Percentiles rank a stretch among this genome's conserved stretches.
These are phyloP conservation scores for Populus hybrid DNA, from an alignment of 441 rosid species.

Conservation along the genomic window DNA sequence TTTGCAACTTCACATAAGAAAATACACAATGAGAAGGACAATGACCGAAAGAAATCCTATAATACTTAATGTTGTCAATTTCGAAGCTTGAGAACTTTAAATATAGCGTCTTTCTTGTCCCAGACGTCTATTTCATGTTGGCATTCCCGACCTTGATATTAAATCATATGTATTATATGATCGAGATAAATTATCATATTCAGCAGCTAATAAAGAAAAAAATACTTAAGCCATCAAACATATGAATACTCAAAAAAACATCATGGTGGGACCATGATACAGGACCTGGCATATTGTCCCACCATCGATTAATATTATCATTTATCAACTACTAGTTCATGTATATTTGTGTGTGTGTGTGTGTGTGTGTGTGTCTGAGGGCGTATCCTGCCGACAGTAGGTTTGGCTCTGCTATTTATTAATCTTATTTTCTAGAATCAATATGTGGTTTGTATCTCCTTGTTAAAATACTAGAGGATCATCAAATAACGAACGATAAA, in stretches of 20 bases:
- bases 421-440: conserved; percentile 12
- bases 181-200: conserved; percentile 14
- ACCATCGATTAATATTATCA: conserved; percentile 17
- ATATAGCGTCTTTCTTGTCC: conserved; percentile 4
- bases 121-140: conserved; percentile 22
- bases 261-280: conserved; percentile 1
- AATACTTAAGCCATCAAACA: conserved; percentile 6
- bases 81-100: neutral
- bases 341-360: neutral
- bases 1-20: neutral
- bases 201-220: conserved; percentile 11
- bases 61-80: neutral
- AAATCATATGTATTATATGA: no score
- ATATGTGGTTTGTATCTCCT: conserved; percentile 10
- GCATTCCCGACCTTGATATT: neutral
- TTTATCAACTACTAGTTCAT: conserved; percentile 4
- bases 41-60: neutral
- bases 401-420: conserved; percentile 16
- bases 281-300: conserved; percentile 23
- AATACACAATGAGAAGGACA: neutral
- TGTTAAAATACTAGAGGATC: conserved; percentile 16
- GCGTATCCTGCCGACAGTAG: conserved; percentile 22
- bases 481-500: conserved; percentile 2
- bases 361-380: neutral
- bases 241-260: neutral